These are phyloP conservation scores for Suillus fuscotomentosus DNA, from an alignment of 768 basidiomycete species.

Conservation along the genomic window DNA sequence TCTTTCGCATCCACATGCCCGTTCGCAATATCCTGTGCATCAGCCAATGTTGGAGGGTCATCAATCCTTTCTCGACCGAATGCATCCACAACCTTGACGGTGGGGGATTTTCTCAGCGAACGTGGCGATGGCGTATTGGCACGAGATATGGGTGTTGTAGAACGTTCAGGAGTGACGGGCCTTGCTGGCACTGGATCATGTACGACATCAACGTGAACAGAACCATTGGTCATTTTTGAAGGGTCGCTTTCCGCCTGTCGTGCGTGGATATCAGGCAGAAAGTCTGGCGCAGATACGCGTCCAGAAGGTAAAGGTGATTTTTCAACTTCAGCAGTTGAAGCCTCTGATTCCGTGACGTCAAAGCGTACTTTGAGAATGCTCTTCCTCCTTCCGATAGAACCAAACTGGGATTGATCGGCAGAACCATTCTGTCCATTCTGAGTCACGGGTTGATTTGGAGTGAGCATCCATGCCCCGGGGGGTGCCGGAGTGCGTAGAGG, in stretches of 20 bases:
- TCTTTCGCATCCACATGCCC: slow-evolving; percentile 18
- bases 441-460: slow-evolving; percentile 41
- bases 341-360: slow-evolving; percentile 42
- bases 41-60: slow-evolving; percentile 9
- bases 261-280: not conserved
- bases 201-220: slow-evolving; percentile 9
- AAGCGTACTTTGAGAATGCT: slow-evolving; percentile 74
- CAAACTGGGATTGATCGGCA: slow-evolving; percentile 28
- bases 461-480: slow-evolving; percentile 66
- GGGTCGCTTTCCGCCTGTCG: not conserved
- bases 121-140: slow-evolving; percentile 26
- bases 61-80: slow-evolving; percentile 52
- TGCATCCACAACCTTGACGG: slow-evolving; percentile 68
- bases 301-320: slow-evolving; percentile 28
- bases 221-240: not conserved
- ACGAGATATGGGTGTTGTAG: slow-evolving; percentile 24
- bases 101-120: slow-evolving; percentile 45
- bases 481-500: slow-evolving; percentile 61
- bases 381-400: slow-evolving; percentile 42
- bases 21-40: slow-evolving; percentile 6
- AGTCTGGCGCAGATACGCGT: slow-evolving; percentile 7
- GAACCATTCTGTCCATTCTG: slow-evolving; percentile 15
- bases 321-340: slow-evolving; percentile 28
- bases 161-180: slow-evolving; percentile 21
- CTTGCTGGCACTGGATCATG: slow-evolving; percentile 6